Base-by-base conservation (phyloP, 768 basidiomycete species). In the Psilocybe azurescens region DNA sequence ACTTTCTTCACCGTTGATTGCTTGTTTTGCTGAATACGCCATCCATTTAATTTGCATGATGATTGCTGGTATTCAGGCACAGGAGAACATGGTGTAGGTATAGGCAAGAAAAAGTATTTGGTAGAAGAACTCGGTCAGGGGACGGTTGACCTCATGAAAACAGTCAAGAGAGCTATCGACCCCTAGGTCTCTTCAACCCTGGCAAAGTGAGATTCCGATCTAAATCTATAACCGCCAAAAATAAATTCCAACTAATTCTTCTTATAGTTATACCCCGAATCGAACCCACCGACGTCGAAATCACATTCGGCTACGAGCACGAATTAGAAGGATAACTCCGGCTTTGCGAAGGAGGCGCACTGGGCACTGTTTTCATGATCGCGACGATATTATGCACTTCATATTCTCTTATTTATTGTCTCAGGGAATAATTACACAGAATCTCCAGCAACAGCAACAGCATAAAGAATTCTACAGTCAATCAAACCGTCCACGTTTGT, bases 21-120 rank as follows among this genome's bases (percentile, higher is more conserved):
- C 24, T 11, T 24, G 24, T 24, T 24, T 24, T 24, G 24, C 24
- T 24, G 24, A 24, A 1, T 24, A 24, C 24, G 1, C 14, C 10
- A 51, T 6, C 32, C 48, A 39, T 54, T 24, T 24, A 24, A 24
- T 24, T 24, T 24, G 24, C 24, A 24, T 24, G 24, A 1, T 24
- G 1, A 24, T 24, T 24, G 24, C 2, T 24, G 24, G 24, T 24
- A 7, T 53, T 44, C 14, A 89, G 89, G 87, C 66, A 90, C 88
- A 0, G 91, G 91, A 3, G 94, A 95, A 67, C 93, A 95, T 68
- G 94, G 93, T 2, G 90, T 95, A 11, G 94, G 94, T 0, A 77
- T 94, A 8, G 94, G 93, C 3, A 95, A 95, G 77, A 85, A 84
- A 63, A 81, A 88, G 62, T 96, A 89, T 70, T 80, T 97, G 16